Evolutionary conservation across 1,284 basidiomycete species (phyloP).

Genomic region (Testicularia cyperi): DNA sequence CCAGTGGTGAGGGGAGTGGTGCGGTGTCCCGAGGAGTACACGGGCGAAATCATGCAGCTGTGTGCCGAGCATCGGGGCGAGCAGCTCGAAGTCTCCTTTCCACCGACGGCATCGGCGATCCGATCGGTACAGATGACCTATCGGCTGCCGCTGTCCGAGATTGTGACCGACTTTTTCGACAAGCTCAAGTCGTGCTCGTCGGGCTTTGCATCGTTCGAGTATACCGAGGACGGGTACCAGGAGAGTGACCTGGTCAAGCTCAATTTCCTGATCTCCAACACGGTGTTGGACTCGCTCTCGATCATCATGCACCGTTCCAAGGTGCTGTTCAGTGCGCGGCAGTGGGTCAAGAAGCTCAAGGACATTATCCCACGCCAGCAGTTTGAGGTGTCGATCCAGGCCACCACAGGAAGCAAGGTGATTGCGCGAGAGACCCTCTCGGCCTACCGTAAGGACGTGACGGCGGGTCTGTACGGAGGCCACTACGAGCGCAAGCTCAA

Average conservation of each 20-base stretch:
- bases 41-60: slow-evolving; percentile 58
- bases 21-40: slow-evolving; percentile 55
- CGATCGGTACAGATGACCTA: slow-evolving; percentile 52
- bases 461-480: slow-evolving; percentile 90
- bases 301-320: slow-evolving; percentile 55
- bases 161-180: slow-evolving; percentile 59
- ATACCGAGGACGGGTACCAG: slow-evolving; percentile 47
- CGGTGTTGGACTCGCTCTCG: slow-evolving; percentile 53
- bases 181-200: slow-evolving; percentile 58
- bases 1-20: slow-evolving; percentile 53
- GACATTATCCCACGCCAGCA: slow-evolving; percentile 75
- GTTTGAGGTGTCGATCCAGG: slow-evolving; percentile 73
- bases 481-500: slow-evolving; percentile 55
- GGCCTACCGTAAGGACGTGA: slow-evolving; percentile 72
- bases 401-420: slow-evolving; percentile 75
- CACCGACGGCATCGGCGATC: slow-evolving; percentile 24
- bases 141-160: slow-evolving; percentile 53
- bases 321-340: slow-evolving; percentile 34
- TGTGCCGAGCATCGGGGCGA: slow-evolving; percentile 57
- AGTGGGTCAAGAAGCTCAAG: slow-evolving; percentile 53
- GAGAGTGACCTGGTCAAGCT: slow-evolving; percentile 54
- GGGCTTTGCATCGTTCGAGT: slow-evolving; percentile 58
- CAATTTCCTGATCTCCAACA: slow-evolving; percentile 48
- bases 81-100: slow-evolving; percentile 47
- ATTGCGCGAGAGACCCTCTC: slow-evolving; percentile 76